These are phyloP conservation scores for Saturnispora saitoi DNA, from an alignment of 805 yeast species.

Conservation along the genomic window DNA sequence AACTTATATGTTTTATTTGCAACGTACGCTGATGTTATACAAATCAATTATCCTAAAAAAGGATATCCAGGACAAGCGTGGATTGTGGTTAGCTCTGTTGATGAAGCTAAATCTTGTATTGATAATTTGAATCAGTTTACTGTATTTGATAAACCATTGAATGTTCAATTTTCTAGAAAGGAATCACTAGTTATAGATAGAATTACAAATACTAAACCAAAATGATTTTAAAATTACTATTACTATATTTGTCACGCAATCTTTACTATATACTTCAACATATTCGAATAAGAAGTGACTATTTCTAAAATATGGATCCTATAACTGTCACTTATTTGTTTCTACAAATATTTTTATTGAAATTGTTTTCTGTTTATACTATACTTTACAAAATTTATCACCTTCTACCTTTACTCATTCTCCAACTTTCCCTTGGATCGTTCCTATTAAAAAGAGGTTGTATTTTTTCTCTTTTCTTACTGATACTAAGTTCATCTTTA, in stretches of 20 bases:
- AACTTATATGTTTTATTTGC: conserved; percentile 51
- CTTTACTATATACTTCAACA: neutral
- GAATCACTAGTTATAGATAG: conserved; percentile 24
- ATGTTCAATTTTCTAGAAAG: conserved; percentile 35
- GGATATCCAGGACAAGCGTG: conserved; percentile 62
- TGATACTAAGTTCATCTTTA: conserved; percentile 37
- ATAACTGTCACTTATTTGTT: neutral
- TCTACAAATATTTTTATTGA: neutral
- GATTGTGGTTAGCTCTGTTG: conserved; percentile 39
- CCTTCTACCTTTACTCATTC: conserved; percentile 43
- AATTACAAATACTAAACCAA: conserved; percentile 7
- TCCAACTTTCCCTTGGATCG: conserved; percentile 64
- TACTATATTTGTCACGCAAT: neutral
- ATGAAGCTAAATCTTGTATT: conserved; percentile 45
- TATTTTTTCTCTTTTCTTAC: conserved; percentile 54
- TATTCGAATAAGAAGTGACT: neutral
- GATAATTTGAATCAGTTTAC: conserved; percentile 36
- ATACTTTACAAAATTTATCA: conserved; percentile 7
- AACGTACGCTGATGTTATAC: conserved; percentile 57
- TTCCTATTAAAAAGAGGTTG: conserved; percentile 62
- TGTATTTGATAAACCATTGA: conserved; percentile 46
- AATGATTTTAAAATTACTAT: neutral
- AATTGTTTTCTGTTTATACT: neutral
- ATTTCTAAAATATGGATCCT: neutral
- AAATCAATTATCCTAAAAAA: conserved; percentile 35